Percentiles rank a stretch among this genome's conserved stretches.
Evolutionary conservation across 2,329 filamentous ascomycete species (phyloP).

Genomic region (Pseudogymnoascus sp.): DNA sequence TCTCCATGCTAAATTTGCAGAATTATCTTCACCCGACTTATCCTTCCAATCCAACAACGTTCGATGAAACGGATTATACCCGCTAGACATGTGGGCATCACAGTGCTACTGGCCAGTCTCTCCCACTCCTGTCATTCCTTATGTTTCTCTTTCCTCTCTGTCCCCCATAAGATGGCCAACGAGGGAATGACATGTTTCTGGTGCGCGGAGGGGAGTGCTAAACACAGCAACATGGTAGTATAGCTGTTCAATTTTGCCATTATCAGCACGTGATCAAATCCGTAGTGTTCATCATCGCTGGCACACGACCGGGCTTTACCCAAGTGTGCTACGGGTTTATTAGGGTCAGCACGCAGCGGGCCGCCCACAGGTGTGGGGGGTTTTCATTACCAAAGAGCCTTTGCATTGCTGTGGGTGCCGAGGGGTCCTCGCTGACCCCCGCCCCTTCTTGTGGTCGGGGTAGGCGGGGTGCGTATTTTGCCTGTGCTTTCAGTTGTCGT

Average conservation of each 20-base stretch:
- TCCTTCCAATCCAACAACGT: background rate
- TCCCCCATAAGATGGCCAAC: background rate
- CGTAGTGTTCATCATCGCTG: background rate
- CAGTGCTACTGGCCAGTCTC: too few relatives aligned
- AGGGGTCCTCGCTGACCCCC: too few relatives aligned
- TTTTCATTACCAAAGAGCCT: too few relatives aligned
- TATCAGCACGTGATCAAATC: background rate
- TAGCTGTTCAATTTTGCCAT: background rate
- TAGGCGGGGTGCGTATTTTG: too few relatives aligned
- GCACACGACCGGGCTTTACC: too few relatives aligned
- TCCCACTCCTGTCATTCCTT: background rate
- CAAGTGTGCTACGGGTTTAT: too few relatives aligned
- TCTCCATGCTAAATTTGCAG: too few relatives aligned
- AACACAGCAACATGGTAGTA: background rate
- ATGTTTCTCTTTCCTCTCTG: background rate
- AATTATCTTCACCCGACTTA: background rate
- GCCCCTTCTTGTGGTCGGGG: too few relatives aligned
- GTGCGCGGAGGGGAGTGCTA: background rate
- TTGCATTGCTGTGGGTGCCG: too few relatives aligned
- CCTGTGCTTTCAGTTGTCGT: too few relatives aligned
- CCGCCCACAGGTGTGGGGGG: too few relatives aligned
- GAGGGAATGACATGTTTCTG: background rate
- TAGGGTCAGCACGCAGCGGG: too few relatives aligned
- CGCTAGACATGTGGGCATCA: background rate
- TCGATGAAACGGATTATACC: background rate